A percentile compares a stretch with the other conserved stretches of the same genome.
Conservation (phyloP, 179 eudicot genomes). For the Amaranthus tricolor region DNA sequence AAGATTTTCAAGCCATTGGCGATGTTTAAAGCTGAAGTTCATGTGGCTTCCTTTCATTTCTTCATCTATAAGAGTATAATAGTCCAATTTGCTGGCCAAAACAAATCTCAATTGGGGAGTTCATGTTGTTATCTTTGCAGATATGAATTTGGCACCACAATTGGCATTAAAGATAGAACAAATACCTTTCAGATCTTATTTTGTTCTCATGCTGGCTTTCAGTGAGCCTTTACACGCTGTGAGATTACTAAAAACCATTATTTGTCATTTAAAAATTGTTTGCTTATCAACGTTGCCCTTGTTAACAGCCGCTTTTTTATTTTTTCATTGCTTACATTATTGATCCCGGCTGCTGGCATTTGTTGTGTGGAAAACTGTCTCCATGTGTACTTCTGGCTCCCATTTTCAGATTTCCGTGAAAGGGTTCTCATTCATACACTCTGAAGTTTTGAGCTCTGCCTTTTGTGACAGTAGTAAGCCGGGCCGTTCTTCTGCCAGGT, state of each 20-base stretch:
- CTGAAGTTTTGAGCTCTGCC: slow-evolving; percentile 69
- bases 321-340: not conserved
- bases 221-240: slow-evolving; percentile 65
- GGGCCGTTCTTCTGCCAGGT: slow-evolving; percentile 61
- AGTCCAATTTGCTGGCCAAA: slow-evolving; percentile 2
- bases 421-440: slow-evolving; percentile 69
- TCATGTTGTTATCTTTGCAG: slow-evolving; percentile 35
- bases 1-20: not conserved
- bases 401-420: slow-evolving; percentile 55
- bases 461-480: slow-evolving; percentile 94
- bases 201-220: slow-evolving; percentile 95
- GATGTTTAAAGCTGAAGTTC: not conserved
- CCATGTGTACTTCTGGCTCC: not conserved
- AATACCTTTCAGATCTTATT: slow-evolving; percentile 69
- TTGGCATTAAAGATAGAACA: slow-evolving; percentile 53
- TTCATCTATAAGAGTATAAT: not conserved
- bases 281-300: not conserved
- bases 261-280: not conserved
- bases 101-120: not conserved
- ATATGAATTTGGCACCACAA: slow-evolving; percentile 54
- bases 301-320: not conserved
- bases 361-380: not conserved
- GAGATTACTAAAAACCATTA: slow-evolving; percentile 30
- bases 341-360: not conserved
- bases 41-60: not conserved